phyloP scores from a whole-genome alignment of 208 protist genomes.

The Trypanosoma avium region DNA sequence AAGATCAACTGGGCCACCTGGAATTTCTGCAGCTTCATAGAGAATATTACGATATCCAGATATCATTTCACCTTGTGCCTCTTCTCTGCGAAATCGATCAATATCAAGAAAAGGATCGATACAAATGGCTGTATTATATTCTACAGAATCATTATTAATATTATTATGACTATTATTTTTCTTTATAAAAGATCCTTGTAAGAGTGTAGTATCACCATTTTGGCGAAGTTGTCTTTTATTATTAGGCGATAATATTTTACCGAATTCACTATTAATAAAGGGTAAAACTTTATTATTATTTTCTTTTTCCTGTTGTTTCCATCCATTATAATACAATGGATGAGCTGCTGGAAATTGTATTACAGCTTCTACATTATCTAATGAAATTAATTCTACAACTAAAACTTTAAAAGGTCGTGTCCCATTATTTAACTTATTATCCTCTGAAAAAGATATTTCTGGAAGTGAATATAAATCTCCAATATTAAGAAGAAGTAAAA shows the following conservation, averaged over 20 bases:
- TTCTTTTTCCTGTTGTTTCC: slow-evolving; percentile 11
- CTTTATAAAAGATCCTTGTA: slow-evolving; percentile 23
- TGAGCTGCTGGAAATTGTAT: slow-evolving; percentile 62
- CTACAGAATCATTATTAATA: neutral
- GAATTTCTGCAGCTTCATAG: slow-evolving; percentile 73
- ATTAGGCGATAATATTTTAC: slow-evolving; percentile 26
- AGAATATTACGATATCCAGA: slow-evolving; percentile 85
- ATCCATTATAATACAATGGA: slow-evolving; percentile 56
- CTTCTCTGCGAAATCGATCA: slow-evolving; percentile 65
- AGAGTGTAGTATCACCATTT: slow-evolving; percentile 64
- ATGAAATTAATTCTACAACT: slow-evolving; percentile 63
- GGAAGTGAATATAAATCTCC: slow-evolving; percentile 42
- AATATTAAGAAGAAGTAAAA: slow-evolving; percentile 29
- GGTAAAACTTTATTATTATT: neutral
- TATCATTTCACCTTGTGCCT: slow-evolving; percentile 90
- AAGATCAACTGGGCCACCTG: slow-evolving; percentile 37
- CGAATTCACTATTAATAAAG: neutral
- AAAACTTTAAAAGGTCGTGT: slow-evolving; percentile 33
- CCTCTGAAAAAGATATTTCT: neutral
- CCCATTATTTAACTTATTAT: neutral
- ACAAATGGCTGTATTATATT: slow-evolving; percentile 36
- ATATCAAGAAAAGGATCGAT: slow-evolving; percentile 73
- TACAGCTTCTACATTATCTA: slow-evolving; percentile 27
- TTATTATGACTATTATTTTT: neutral
- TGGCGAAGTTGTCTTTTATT: slow-evolving; percentile 55